These are phyloP conservation scores for Xylaria flabelliformis DNA, from an alignment of 495 filamentous ascomycete species.

Conservation along the genomic window DNA sequence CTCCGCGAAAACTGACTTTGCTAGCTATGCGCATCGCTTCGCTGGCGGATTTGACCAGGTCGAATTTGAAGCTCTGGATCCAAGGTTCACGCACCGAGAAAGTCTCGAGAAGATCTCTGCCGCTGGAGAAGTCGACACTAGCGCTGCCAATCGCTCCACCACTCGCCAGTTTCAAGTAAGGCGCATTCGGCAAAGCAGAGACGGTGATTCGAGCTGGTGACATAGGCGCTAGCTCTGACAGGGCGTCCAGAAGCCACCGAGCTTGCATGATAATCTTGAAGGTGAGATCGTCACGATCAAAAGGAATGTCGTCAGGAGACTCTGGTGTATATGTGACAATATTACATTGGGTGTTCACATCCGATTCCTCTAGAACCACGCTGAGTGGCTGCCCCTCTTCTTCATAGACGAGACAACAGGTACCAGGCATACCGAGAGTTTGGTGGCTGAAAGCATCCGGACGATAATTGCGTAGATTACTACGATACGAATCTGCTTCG, in stretches of 20 bases:
- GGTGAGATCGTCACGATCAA: slow-evolving; percentile 75
- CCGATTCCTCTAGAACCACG: slow-evolving; percentile 80
- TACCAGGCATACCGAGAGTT: slow-evolving; percentile 75
- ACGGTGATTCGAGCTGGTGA: slow-evolving; percentile 67
- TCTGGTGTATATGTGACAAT: slow-evolving; percentile 87
- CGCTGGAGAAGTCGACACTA: slow-evolving; percentile 81
- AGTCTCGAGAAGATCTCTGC: slow-evolving; percentile 76
- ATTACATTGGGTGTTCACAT: slow-evolving; percentile 90
- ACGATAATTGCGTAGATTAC: slow-evolving; percentile 61
- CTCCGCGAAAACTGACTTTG: slow-evolving; percentile 90
- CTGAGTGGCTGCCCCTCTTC: slow-evolving; percentile 75
- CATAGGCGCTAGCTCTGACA: slow-evolving; percentile 80
- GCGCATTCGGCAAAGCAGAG: slow-evolving; percentile 65
- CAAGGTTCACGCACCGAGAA: slow-evolving; percentile 64
- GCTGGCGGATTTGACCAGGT: slow-evolving; percentile 78
- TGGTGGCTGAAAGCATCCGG: slow-evolving; percentile 77
- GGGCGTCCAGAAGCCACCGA: slow-evolving; percentile 81
- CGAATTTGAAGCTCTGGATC: slow-evolving; percentile 77
- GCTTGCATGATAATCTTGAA: slow-evolving; percentile 96
- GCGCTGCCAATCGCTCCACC: slow-evolving; percentile 80
- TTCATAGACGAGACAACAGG: slow-evolving; percentile 81
- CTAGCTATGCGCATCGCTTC: slow-evolving; percentile 89
- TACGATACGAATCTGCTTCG: slow-evolving; percentile 57
- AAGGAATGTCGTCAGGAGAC: slow-evolving; percentile 74
- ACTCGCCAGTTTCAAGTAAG: slow-evolving; percentile 77